Conservation (phyloP, 2,329 filamentous ascomycete genomes). For the Pleurostoma richardsiae region DNA sequence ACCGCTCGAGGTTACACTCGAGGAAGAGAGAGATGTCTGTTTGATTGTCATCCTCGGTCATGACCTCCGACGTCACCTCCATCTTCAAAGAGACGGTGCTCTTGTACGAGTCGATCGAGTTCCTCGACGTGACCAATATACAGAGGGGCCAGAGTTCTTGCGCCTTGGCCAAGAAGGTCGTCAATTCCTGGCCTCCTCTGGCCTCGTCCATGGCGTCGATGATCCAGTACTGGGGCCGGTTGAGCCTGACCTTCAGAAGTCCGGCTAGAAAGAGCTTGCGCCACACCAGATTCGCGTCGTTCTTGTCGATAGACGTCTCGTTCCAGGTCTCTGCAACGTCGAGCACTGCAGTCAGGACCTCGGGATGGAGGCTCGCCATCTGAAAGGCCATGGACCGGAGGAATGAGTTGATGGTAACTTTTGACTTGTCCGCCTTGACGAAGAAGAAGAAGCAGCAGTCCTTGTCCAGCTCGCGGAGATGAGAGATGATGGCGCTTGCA, state of each 20-base stretch:
- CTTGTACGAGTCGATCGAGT: slow-evolving; percentile 9
- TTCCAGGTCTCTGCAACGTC: slow-evolving; percentile 9
- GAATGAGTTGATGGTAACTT: slow-evolving; percentile 19
- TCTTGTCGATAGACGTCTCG: slow-evolving; percentile 11
- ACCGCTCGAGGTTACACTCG: slow-evolving; percentile 11
- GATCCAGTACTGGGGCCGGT: slow-evolving; percentile 20
- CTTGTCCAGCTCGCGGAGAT: slow-evolving; percentile 2
- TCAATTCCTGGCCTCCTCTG: slow-evolving; percentile 11
- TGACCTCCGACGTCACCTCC: slow-evolving; percentile 12
- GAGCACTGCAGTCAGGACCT: slow-evolving; percentile 9
- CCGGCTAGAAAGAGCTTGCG: slow-evolving; percentile 14
- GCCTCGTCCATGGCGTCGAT: slow-evolving; percentile 27
- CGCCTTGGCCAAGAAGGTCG: slow-evolving; percentile 14
- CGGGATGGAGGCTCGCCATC: slow-evolving; percentile 19
- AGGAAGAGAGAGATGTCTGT: slow-evolving; percentile 18
- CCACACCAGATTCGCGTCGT: slow-evolving; percentile 19
- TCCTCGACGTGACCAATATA: slow-evolving; percentile 19
- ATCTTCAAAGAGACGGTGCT: not conserved
- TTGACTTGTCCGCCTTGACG: slow-evolving; percentile 26
- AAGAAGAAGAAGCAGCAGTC: slow-evolving; percentile 16
- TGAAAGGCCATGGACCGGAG: slow-evolving; percentile 22
- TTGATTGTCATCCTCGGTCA: slow-evolving; percentile 14
- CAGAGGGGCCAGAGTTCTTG: slow-evolving; percentile 18
- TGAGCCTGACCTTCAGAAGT: slow-evolving; percentile 14
- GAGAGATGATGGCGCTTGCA: slow-evolving; percentile 7